Evolutionary conservation across 225 moss, liverwort and hornwort genomes (phyloP).

Genomic region (Rhytidiadelphus loreus): DNA sequence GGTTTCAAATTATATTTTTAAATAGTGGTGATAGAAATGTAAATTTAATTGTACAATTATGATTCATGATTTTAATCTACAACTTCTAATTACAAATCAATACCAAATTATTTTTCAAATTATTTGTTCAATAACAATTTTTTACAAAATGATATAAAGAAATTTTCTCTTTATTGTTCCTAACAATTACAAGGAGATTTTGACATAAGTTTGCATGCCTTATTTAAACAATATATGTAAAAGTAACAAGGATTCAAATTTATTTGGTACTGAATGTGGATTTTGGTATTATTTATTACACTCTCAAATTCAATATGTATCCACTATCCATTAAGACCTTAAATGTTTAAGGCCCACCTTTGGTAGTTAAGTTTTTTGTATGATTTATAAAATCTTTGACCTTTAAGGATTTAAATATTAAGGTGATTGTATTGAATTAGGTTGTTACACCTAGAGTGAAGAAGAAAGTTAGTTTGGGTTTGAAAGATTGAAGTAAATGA

Average conservation of each 20-base stretch:
- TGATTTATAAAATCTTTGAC: background rate
- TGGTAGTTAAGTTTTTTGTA: background rate
- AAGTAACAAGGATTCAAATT: background rate
- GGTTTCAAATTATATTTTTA: background rate
- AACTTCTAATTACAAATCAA: background rate
- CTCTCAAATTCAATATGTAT: background rate
- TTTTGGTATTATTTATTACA: background rate
- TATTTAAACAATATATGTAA: background rate
- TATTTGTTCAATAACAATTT: rapidly evolving
- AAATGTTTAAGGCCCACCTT: background rate
- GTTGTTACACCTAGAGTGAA: rapidly evolving
- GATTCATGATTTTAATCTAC: background rate
- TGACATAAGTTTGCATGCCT: background rate
- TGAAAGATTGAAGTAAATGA: background rate
- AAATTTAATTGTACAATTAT: background rate
- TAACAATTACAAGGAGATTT: background rate
- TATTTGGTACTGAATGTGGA: background rate
- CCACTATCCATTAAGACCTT: background rate
- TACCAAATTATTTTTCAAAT: background rate
- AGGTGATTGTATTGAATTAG: background rate
- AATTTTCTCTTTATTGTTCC: background rate
- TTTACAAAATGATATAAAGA: background rate
- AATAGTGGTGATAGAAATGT: background rate
- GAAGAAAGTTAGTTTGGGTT: background rate
- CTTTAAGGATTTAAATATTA: background rate